A percentile compares a stretch with the other conserved stretches of the same genome.
Conservation (phyloP, 192 early-diverging fungal genomes). For the Phycomyces blakesleeanus region DNA sequence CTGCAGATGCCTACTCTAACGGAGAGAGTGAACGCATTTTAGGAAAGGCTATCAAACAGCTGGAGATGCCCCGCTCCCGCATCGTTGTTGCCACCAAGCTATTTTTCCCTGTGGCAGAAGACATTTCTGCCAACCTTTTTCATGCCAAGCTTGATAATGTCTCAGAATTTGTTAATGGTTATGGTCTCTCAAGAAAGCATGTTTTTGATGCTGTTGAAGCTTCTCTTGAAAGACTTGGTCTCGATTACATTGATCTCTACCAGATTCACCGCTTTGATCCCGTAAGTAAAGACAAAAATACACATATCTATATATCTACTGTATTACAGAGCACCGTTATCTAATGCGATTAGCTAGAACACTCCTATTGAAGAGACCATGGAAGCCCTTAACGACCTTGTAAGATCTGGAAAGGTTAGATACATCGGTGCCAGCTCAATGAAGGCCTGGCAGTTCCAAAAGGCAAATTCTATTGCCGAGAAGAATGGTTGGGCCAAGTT, state of each 20-base stretch:
- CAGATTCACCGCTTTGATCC: constrained; percentile 69
- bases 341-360: constrained; percentile 7
- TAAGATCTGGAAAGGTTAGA: constrained; percentile 57
- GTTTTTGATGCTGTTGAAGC: constrained; percentile 75
- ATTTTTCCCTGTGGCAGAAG: constrained; percentile 43
- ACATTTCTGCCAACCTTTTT: constrained; percentile 35
- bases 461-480: constrained; percentile 36
- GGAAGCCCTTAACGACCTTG: constrained; percentile 63
- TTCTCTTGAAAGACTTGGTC: constrained; percentile 56
- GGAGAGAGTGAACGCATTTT: constrained; percentile 36
- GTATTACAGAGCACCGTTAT: not conserved
- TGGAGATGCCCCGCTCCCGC: constrained; percentile 52
- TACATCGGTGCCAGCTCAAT: constrained; percentile 40
- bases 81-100: constrained; percentile 79
- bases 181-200: constrained; percentile 79
- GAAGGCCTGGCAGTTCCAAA: constrained; percentile 38
- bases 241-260: constrained; percentile 71
- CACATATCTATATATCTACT: not conserved
- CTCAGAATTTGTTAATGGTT: constrained; percentile 49
- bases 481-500: constrained; percentile 34
- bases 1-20: constrained; percentile 46
- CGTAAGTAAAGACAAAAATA: not conserved
- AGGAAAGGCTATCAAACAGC: constrained; percentile 35
- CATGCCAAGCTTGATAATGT: constrained; percentile 5
- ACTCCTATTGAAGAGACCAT: constrained; percentile 69